These are phyloP conservation scores for Stachybotrys echinatus DNA, from an alignment of 2,329 filamentous ascomycete genomes.

Conservation along the genomic window DNA sequence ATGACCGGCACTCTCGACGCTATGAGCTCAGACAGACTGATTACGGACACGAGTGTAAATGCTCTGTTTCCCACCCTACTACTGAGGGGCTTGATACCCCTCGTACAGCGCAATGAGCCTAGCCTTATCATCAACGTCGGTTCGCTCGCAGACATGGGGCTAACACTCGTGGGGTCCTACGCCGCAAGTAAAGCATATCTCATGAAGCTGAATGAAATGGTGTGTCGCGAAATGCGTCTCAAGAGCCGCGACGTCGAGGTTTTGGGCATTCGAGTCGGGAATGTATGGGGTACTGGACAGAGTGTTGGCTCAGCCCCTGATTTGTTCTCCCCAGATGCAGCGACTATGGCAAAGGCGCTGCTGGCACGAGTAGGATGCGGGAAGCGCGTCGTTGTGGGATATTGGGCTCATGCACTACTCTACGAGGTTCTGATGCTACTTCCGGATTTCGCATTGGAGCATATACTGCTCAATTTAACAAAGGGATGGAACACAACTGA, in stretches of 20 bases:
- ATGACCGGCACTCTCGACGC: not conserved
- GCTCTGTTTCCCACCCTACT: not conserved
- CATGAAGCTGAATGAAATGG: not conserved
- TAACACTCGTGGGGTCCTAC: not conserved
- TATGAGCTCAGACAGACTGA: not conserved
- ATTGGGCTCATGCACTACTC: not conserved
- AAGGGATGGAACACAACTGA: not conserved
- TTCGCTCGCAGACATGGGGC: not conserved
- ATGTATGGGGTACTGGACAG: not conserved
- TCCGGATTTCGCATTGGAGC: not conserved
- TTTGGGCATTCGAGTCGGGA: not conserved
- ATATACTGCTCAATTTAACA: not conserved
- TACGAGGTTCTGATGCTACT: not conserved
- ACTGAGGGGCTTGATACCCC: not conserved
- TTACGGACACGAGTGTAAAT: not conserved
- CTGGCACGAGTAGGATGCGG: not conserved
- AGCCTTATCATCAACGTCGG: not conserved
- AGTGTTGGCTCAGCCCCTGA: not conserved
- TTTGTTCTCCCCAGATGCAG: not conserved
- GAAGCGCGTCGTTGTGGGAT: not conserved
- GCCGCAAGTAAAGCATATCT: not conserved
- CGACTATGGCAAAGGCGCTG: not conserved
- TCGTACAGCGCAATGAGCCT: not conserved
- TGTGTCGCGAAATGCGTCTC: not conserved
- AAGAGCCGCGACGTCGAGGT: not conserved